Base-by-base conservation (phyloP, 2,329 filamentous ascomycete genomes). In the Scorias spongiosa region DNA sequence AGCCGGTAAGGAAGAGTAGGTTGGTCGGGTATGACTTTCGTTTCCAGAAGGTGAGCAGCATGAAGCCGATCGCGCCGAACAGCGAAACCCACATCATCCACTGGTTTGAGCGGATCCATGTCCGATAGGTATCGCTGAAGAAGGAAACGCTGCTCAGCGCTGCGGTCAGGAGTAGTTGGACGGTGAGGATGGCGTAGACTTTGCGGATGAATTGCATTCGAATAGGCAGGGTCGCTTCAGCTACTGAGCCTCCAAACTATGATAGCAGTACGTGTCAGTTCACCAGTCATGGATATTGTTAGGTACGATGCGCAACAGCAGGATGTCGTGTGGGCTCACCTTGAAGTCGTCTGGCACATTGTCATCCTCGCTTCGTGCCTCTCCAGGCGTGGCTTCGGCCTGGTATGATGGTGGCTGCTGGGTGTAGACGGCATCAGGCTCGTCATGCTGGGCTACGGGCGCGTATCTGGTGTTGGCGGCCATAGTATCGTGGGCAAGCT, bases 281-380 rank as follows among this genome's bases (percentile, higher is more conserved):
- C 29, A 36, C 20, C 11, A 10, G 4, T 17, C 10, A 26, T 50
- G 41, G 41, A 2, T 2, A 11, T 26, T 2, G 9, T 29, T 15
- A 10, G 11, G 44, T 9, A 36, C 9, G 7, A 26, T 26, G 20
- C 20, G 20, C 20, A 26, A 12, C 39, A 26, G 20, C 7, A 7
- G 7, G 20, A 7, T 26, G 20, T 26, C 20, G 20, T 26, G 20
- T 26, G 7, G 20, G 20, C 20, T 26, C 20, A 84, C 81, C 75
- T 95, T 96, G 78, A 96, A 96, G 66, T 96, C 89, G 68, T 96
- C 89, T 1, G 89, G 89, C 39, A 96, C 62, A 58, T 95, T 93
- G 66, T 95, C 89, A 59, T 88, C 78, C 64, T 88, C 88, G 60
- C 72, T 75, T 55, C 88, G 78, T 42, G 85, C 78, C 39, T 64